A percentile compares a stretch with the other conserved stretches of the same genome.
These are phyloP conservation scores for Aureobasidium mangrovei DNA, from an alignment of 2,329 filamentous ascomycete species.

Conservation along the genomic window DNA sequence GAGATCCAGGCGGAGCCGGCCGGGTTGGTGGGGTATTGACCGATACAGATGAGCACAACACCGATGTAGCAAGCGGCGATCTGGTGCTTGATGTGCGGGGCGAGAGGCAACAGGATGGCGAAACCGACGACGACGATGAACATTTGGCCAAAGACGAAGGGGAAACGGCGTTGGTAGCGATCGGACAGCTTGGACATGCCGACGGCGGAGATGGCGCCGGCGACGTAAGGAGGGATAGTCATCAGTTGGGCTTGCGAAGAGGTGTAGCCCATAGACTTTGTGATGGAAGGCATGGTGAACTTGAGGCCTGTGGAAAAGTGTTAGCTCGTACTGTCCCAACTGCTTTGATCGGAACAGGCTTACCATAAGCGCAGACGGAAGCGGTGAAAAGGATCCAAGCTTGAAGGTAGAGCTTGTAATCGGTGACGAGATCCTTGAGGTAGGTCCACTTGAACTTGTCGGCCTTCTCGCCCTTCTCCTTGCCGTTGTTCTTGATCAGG, in stretches of 20 bases:
- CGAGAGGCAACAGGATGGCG: constrained; percentile 22
- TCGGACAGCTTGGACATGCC: constrained; percentile 25
- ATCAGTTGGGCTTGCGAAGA: constrained; percentile 20
- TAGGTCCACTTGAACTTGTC: constrained; percentile 22
- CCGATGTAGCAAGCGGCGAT: constrained; percentile 24
- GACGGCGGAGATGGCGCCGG: constrained; percentile 25
- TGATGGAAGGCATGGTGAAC: constrained; percentile 10
- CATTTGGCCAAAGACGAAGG: constrained; percentile 35
- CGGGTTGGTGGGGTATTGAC: constrained; percentile 52
- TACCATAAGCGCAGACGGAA: constrained; percentile 25
- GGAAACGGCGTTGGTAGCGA: constrained; percentile 15
- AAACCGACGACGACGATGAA: constrained; percentile 25
- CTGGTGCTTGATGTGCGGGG: constrained; percentile 32
- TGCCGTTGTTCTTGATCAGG: constrained; percentile 18
- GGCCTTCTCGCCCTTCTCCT: constrained; percentile 15
- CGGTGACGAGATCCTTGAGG: constrained; percentile 18
- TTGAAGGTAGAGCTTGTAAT: constrained; percentile 22
- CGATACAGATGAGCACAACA: constrained; percentile 33
- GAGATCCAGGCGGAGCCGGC: constrained; percentile 50
- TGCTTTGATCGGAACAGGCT: constrained; percentile 36
- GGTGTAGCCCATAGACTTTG: constrained; percentile 20
- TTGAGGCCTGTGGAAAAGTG: constrained; percentile 11
- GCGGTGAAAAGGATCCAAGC: constrained; percentile 22
- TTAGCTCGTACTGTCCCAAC: constrained; percentile 32
- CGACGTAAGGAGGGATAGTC: constrained; percentile 24